A percentile compares a stretch with the other conserved stretches of the same genome.
These are phyloP conservation scores for Capsella bursapastoris DNA, from an alignment of 345 rosid genomes.

Conservation along the genomic window DNA sequence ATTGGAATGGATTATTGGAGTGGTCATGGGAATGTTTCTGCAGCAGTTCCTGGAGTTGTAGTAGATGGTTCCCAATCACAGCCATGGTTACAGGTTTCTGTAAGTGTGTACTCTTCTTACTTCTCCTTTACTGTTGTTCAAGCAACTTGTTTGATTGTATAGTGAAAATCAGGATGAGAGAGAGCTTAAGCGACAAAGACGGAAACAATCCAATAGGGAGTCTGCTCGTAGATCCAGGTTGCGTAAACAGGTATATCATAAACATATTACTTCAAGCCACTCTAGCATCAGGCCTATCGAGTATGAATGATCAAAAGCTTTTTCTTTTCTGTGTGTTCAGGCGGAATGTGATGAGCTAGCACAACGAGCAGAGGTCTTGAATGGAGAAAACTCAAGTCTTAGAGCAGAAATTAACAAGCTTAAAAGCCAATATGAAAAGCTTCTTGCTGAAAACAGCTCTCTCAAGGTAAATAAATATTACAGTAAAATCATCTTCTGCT, in stretches of 20 bases:
- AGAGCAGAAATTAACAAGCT: constrained; percentile 76
- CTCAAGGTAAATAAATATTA: constrained; percentile 67
- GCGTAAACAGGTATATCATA: constrained; percentile 80
- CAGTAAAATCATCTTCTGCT: not conserved
- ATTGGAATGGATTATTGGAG: constrained; percentile 99
- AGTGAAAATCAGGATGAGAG: constrained; percentile 71
- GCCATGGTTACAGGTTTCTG: constrained; percentile 80
- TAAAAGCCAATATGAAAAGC: constrained; percentile 72
- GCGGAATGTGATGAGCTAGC: constrained; percentile 98
- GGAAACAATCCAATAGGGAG: constrained; percentile 96
- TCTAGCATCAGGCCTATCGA: not conserved
- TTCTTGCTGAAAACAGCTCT: constrained; percentile 68
- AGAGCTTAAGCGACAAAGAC: constrained; percentile 88
- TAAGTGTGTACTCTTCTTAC: not conserved
- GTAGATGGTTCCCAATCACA: constrained; percentile 72
- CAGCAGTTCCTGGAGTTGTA: constrained; percentile 68
- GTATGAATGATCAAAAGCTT: constrained; percentile 17
- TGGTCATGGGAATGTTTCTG: constrained; percentile 72
- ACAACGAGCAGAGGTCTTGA: constrained; percentile 76
- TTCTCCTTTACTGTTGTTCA: not conserved
- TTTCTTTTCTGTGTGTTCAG: constrained; percentile 44
- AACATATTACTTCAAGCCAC: not conserved
- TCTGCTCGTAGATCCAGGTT: constrained; percentile 94
- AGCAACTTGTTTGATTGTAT: not conserved
- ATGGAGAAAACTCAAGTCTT: constrained; percentile 81